phyloP scores from a whole-genome alignment of 345 rosid genomes.

The Raphanus raphanistrum region DNA sequence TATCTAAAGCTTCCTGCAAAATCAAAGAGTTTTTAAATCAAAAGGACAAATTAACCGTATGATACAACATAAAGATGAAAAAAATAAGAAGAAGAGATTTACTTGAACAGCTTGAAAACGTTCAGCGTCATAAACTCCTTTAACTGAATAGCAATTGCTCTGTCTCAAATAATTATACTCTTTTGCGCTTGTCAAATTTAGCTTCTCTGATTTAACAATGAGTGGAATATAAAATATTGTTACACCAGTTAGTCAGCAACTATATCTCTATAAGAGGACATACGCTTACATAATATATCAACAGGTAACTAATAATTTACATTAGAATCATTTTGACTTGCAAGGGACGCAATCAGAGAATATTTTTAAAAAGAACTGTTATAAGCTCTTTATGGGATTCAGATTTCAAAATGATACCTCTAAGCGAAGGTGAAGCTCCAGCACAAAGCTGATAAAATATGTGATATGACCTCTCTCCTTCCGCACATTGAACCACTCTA shows the following conservation, averaged over 20 bases:
- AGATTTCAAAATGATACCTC: constrained; percentile 49
- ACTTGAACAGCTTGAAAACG: constrained; percentile 67
- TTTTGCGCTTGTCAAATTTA: constrained; percentile 69
- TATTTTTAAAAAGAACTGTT: neutral
- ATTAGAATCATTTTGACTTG: neutral
- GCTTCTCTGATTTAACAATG: constrained; percentile 59
- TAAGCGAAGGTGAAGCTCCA: constrained; percentile 72
- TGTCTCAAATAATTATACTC: constrained; percentile 83
- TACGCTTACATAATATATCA: neutral
- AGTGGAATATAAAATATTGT: neutral
- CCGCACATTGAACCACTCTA: constrained; percentile 92
- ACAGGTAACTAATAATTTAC: neutral
- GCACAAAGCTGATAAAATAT: constrained; percentile 98
- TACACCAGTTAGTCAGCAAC: constrained; percentile 14
- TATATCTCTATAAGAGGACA: neutral
- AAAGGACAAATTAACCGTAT: neutral
- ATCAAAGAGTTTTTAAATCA: constrained; percentile 15
- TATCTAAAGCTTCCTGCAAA: constrained; percentile 85
- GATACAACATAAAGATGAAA: neutral
- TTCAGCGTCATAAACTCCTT: constrained; percentile 82
- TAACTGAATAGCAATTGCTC: constrained; percentile 71
- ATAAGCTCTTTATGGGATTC: neutral
- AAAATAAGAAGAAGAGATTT: neutral
- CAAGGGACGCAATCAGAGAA: neutral
- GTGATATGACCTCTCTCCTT: constrained; percentile 97